Conservation (phyloP, 306 rosid genomes). For the Pueraria montana region DNA sequence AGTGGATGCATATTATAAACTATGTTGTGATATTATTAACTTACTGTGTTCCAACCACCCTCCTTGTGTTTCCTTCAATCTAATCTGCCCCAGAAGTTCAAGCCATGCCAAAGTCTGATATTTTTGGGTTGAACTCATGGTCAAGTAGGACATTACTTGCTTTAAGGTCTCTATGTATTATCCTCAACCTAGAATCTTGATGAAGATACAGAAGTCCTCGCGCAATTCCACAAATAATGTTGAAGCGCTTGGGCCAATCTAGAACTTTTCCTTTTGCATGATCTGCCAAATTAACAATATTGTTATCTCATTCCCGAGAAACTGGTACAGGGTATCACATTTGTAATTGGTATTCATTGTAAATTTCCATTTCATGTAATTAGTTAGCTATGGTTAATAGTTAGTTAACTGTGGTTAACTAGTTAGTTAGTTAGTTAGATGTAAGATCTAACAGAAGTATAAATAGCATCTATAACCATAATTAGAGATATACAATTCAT, state of each 20-base stretch:
- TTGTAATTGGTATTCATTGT: no score
- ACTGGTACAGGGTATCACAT: no score
- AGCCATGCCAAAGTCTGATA: constrained; percentile 55
- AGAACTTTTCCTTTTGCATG: constrained; percentile 32
- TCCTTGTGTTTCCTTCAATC: constrained; percentile 47
- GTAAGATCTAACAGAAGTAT: no score
- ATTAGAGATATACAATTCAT: no score
- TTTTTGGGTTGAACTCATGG: constrained; percentile 45
- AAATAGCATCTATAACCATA: no score
- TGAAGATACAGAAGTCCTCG: constrained; percentile 75
- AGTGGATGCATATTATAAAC: neutral
- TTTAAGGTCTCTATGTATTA: constrained; percentile 55
- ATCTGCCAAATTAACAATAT: constrained; percentile 39
- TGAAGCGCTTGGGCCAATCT: constrained; percentile 60
- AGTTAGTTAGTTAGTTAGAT: no score
- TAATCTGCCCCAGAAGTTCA: constrained; percentile 52
- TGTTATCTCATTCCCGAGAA: constrained; percentile 7
- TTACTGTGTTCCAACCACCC: constrained; percentile 57
- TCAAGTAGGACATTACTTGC: constrained; percentile 51
- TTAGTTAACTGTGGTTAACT: no score
- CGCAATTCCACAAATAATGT: constrained; percentile 59
- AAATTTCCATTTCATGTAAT: no score
- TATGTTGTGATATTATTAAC: constrained; percentile 19
- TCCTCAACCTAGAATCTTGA: constrained; percentile 55
- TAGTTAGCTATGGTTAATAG: no score